Percentiles rank a stretch among this genome's conserved stretches.
Evolutionary conservation across 306 rosid genomes (phyloP).

Genomic region (Calophaca sinica): DNA sequence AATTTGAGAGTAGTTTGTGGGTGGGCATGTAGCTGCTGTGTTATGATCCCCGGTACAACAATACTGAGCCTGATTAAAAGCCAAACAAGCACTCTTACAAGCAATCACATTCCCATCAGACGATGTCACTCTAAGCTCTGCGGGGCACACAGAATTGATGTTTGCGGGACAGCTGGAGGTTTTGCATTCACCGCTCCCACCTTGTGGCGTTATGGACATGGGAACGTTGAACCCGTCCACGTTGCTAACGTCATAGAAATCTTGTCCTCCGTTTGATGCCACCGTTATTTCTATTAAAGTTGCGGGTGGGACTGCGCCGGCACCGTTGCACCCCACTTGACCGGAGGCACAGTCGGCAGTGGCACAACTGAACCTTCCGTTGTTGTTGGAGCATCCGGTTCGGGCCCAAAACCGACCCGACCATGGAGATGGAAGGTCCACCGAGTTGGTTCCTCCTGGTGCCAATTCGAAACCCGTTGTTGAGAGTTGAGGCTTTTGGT

Average conservation of each 20-base stretch:
- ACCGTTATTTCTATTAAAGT: conserved; percentile 55
- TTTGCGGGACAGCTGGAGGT: conserved; percentile 44
- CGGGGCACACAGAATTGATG: conserved; percentile 53
- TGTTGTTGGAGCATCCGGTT: conserved; percentile 53
- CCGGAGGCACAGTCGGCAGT: conserved; percentile 72
- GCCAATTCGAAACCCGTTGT: conserved; percentile 59
- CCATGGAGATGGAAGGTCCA: conserved; percentile 60
- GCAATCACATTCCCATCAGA: conserved; percentile 53
- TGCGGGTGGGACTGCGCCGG: conserved; percentile 64
- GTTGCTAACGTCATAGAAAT: conserved; percentile 69
- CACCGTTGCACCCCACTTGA: conserved; percentile 66
- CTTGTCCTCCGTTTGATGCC: conserved; percentile 52
- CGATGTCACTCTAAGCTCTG: conserved; percentile 44
- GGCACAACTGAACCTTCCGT: conserved; percentile 55
- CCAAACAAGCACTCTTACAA: conserved; percentile 79
- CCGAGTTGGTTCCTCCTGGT: conserved; percentile 34
- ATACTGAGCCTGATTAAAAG: conserved; percentile 50
- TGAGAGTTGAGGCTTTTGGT: conserved; percentile 54
- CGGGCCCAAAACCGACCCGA: conserved; percentile 71
- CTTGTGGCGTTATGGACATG: conserved; percentile 51
- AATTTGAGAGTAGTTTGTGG: conserved; percentile 51
- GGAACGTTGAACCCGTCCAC: conserved; percentile 82
- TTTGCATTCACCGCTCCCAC: conserved; percentile 52
- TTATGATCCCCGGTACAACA: conserved; percentile 58
- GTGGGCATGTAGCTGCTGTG: conserved; percentile 47